Percentiles rank a stretch among this genome's conserved stretches.
phyloP scores from a whole-genome alignment of 1,284 basidiomycete species.

The Pseudozyma sp. region DNA sequence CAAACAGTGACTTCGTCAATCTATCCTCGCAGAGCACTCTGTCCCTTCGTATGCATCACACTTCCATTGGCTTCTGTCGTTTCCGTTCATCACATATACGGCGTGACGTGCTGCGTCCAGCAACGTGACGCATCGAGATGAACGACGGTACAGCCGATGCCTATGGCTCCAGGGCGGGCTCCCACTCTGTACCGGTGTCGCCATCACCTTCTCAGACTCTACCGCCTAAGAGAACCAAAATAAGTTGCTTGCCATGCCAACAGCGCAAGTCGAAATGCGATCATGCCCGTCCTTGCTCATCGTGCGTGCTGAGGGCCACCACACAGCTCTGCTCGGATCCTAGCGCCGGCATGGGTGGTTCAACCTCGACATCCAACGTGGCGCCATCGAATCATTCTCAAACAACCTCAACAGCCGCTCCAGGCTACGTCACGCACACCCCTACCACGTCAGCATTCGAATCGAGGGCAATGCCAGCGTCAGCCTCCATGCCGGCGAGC shows the following conservation, averaged over 20 bases:
- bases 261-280: constrained; percentile 45
- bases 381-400: no score
- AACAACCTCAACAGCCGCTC: constrained; percentile 4
- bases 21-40: no score
- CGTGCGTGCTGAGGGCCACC: constrained; percentile 35
- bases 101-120: no score
- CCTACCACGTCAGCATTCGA: neutral
- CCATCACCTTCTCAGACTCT: constrained; percentile 7
- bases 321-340: constrained; percentile 27
- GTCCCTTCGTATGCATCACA: neutral
- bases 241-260: constrained; percentile 40
- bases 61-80: no score
- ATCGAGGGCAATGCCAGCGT: constrained; percentile 5
- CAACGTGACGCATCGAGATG: neutral
- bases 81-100: no score
- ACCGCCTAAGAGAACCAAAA: constrained; percentile 26
- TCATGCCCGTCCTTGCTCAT: constrained; percentile 40
- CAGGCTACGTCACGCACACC: constrained; percentile 6
- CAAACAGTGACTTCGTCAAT: no score
- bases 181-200: constrained; percentile 9
- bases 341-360: constrained; percentile 3
- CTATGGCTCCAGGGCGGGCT: constrained; percentile 1
- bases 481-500: constrained; percentile 15
- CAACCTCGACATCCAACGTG: constrained; percentile 2
- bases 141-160: constrained; percentile 5